Base-by-base conservation (phyloP, 306 rosid genomes). In the Cucurbita ficifolia region DNA sequence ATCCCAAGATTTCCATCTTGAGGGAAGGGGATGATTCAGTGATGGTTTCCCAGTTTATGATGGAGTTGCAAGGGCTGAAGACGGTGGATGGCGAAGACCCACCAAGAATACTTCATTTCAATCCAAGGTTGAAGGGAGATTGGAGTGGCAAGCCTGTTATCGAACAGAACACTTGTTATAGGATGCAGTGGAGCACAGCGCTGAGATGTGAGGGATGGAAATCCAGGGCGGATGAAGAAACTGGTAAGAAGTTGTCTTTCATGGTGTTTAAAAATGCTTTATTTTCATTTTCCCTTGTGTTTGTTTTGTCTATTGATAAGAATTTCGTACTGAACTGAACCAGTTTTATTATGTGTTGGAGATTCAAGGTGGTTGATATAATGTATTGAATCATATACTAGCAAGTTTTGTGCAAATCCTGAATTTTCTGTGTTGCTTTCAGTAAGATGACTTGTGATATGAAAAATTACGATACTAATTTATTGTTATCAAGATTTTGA, bases 181-280 rank as follows among this genome's bases (percentile, higher is more conserved):
- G 96, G 84, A 91, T 88, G 99, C 99, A 91, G 73, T 94, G 96
- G 99, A 96, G 96, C 51, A 39, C 89, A 62, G 86, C 97, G 13
- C 80, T 87, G 19, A 83, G 99, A 73, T 94, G 99, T 42, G 96
- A 91, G 61, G 97, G 99, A 7, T 88, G 99, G 99, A 81, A 77
- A 77, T 82, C 99, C 56, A 84, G 85, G 71, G 96, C 95, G 0
- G 97, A 91, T 64, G 89, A 89, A 62, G 99, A 94, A 77, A 85
- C 95, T 55, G 90, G 99, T 94, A 72, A 80, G 85, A 72, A 80
- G 85, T 76, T 3, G 8, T 24, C 18, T 42, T 64, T 65, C 73
- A 46, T 21, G 56, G 14, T 40, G 49, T 43, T 53, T 72, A 16
- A 51, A 39, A 39, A 52, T 40, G 46, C 33, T 71, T 33, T 36